These are phyloP conservation scores for Arthroderma sp. DNA, from an alignment of 2,329 filamentous ascomycete genomes.

Conservation along the genomic window DNA sequence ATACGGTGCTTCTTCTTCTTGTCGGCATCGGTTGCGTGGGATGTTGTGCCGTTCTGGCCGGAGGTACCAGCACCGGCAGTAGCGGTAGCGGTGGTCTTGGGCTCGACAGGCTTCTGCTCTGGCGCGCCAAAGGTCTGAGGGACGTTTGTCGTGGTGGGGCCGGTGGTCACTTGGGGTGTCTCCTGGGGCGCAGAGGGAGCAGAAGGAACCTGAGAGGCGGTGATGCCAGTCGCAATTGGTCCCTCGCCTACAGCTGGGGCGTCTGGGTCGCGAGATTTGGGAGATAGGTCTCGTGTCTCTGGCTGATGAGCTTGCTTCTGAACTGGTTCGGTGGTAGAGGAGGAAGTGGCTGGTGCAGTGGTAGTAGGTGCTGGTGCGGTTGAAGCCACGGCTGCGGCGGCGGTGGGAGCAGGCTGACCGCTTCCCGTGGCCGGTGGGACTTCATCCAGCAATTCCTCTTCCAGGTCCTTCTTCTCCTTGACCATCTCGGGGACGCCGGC, in stretches of 20 bases:
- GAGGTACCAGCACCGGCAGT: conserved; percentile 14
- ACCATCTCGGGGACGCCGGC: conserved; percentile 57
- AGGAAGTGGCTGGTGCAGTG: conserved; percentile 6
- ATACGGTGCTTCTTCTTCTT: conserved; percentile 58
- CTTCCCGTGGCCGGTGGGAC: conserved; percentile 26
- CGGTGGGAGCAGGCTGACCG: conserved; percentile 28
- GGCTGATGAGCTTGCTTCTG: conserved; percentile 9
- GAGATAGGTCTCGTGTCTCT: conserved; percentile 13
- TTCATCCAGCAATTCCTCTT: conserved; percentile 56
- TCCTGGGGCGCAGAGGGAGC: conserved; percentile 5
- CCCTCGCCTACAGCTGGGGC: conserved; percentile 15
- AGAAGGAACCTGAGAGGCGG: conserved; percentile 1
- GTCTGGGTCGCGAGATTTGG: conserved; percentile 19
- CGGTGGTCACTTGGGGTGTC: conserved; percentile 11
- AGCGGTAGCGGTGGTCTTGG: conserved; percentile 15
- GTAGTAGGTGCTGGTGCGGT: conserved; percentile 7
- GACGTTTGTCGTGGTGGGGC: conserved; percentile 16
- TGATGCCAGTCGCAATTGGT: background rate
- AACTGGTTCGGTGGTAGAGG: background rate
- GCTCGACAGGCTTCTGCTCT: conserved; percentile 12
- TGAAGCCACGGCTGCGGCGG: conserved; percentile 27
- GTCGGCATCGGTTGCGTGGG: conserved; percentile 26
- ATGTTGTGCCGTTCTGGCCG: conserved; percentile 11
- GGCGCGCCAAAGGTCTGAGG: conserved; percentile 12
- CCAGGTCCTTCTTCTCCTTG: conserved; percentile 60